These are phyloP conservation scores for Corylus avellana DNA, from an alignment of 306 rosid genomes.

Conservation along the genomic window DNA sequence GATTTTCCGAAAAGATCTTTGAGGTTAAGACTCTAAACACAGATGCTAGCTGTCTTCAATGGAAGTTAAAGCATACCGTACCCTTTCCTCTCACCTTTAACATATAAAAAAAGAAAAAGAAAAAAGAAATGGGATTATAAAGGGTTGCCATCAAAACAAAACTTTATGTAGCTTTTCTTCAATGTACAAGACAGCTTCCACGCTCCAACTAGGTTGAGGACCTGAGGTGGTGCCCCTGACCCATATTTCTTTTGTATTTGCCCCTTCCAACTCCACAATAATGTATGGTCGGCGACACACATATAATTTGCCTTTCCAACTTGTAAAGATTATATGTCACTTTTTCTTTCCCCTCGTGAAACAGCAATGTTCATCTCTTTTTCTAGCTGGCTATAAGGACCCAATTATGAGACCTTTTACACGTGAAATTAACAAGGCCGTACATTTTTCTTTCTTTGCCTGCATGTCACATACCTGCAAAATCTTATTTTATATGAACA, in stretches of 20 bases:
- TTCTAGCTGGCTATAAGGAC: constrained; percentile 11
- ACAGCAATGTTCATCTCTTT: background rate
- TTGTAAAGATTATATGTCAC: constrained; percentile 6
- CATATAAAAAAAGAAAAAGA: background rate
- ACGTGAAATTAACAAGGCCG: background rate
- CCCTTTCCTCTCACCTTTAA: background rate
- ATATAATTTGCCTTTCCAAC: constrained; percentile 25
- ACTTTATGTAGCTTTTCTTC: background rate
- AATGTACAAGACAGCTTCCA: background rate
- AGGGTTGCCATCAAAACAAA: background rate
- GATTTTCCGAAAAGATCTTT: background rate
- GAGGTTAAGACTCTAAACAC: background rate
- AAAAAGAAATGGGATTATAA: background rate
- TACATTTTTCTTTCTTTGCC: background rate
- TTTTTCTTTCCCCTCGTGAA: background rate
- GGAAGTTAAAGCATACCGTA: constrained; percentile 4
- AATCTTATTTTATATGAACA: background rate
- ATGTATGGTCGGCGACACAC: background rate
- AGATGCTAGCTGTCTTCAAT: background rate
- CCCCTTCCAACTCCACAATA: background rate
- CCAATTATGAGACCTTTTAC: background rate
- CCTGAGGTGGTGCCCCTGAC: background rate
- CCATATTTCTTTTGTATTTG: background rate
- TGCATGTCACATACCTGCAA: background rate
- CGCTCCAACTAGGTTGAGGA: background rate